A percentile compares a stretch with the other conserved stretches of the same genome.
Conservation (phyloP, 768 basidiomycete species). For the Exsudoporus frostii region DNA sequence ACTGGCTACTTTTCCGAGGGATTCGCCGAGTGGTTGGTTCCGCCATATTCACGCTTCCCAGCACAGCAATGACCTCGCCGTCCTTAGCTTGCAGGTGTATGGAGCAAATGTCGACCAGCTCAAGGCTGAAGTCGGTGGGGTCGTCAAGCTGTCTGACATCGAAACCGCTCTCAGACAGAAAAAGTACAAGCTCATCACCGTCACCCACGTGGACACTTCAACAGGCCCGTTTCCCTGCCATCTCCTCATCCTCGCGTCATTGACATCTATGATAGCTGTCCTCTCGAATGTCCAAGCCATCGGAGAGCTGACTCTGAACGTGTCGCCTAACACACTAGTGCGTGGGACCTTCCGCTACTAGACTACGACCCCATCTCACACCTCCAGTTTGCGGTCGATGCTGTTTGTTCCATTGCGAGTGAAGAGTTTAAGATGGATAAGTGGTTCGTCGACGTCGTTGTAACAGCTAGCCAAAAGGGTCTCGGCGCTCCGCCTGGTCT, state of each 20-base stretch:
- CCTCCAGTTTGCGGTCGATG: slow-evolving; percentile 75
- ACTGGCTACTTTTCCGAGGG: slow-evolving; percentile 94
- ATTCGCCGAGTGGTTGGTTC: slow-evolving; percentile 75
- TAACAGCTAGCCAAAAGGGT: slow-evolving; percentile 89
- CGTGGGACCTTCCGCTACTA: slow-evolving; percentile 7
- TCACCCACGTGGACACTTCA: slow-evolving; percentile 95
- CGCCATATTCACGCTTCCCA: neutral
- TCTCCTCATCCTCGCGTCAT: neutral
- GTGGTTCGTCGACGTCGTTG: slow-evolving; percentile 88
- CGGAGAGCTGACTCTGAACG: slow-evolving; percentile 62
- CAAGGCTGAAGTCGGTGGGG: slow-evolving; percentile 78
- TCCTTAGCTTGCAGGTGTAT: slow-evolving; percentile 71
- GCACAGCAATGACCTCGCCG: neutral
- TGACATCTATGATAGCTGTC: slow-evolving; percentile 50
- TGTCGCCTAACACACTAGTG: slow-evolving; percentile 86
- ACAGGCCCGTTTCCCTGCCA: slow-evolving; percentile 45
- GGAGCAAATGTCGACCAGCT: slow-evolving; percentile 86
- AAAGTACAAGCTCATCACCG: slow-evolving; percentile 84
- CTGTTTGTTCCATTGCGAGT: slow-evolving; percentile 94
- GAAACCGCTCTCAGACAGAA: slow-evolving; percentile 69
- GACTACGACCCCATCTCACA: neutral
- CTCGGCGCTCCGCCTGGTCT: slow-evolving; percentile 92
- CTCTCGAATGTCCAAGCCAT: slow-evolving; percentile 81
- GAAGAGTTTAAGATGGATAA: slow-evolving; percentile 94
- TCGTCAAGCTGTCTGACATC: slow-evolving; percentile 57